phyloP scores from a whole-genome alignment of 164 flowering plant species.

The Dillenia turbinata region DNA sequence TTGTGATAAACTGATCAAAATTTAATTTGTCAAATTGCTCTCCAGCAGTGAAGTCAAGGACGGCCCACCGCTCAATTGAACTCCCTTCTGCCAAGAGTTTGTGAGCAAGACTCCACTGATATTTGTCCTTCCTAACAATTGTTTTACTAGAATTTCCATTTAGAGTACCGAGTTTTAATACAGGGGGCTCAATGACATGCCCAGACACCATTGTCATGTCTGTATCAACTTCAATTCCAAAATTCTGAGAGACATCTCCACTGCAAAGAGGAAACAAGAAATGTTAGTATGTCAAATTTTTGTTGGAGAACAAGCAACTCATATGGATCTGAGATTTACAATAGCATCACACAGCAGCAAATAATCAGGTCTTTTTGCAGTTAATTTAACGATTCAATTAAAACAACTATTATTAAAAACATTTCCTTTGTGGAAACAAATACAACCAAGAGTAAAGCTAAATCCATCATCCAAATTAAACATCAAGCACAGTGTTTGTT shows the following conservation, averaged over 20 bases:
- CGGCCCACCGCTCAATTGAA: conserved; percentile 51
- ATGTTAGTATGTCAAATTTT: no score
- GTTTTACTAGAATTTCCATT: conserved; percentile 11
- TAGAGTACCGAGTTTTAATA: conserved; percentile 35
- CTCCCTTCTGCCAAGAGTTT: conserved; percentile 45
- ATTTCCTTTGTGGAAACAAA: no score
- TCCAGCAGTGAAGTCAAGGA: conserved; percentile 37
- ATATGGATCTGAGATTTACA: no score
- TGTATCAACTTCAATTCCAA: conserved; percentile 35
- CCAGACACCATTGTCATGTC: conserved; percentile 57
- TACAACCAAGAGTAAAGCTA: no score
- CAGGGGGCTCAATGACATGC: conserved; percentile 55
- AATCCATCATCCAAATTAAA: no score
- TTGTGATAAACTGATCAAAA: conserved; percentile 19
- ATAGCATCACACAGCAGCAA: no score
- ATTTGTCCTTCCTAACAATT: conserved; percentile 31
- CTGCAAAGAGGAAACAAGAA: conserved; percentile 21
- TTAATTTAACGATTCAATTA: no score
- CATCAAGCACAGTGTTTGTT: no score
- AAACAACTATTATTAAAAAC: no score
- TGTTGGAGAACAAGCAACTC: no score
- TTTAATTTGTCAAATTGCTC: conserved; percentile 9
- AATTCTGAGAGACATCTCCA: conserved; percentile 26
- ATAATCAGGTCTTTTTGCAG: no score
- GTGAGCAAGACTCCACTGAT: conserved; percentile 63